These are phyloP conservation scores for Vickermania spadyakhi DNA, from an alignment of 208 protist species.

Conservation along the genomic window DNA sequence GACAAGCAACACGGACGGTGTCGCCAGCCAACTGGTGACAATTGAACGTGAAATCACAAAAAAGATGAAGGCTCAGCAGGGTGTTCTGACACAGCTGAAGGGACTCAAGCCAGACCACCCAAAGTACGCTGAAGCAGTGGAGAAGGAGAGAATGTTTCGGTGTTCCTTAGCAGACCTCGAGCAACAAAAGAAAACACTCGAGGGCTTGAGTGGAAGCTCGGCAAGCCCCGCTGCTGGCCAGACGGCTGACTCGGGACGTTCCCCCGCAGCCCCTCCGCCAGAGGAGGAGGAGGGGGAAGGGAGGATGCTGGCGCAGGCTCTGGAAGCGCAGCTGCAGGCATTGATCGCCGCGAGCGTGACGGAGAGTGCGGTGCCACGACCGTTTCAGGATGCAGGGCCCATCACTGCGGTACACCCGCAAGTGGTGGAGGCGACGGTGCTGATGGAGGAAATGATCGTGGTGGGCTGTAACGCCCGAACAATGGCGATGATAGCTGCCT, in stretches of 20 bases:
- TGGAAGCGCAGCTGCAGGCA: neutral
- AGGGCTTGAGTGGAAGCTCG: too few relatives aligned
- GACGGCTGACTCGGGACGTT: too few relatives aligned
- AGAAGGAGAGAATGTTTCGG: slow-evolving; percentile 13
- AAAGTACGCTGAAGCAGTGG: slow-evolving; percentile 16
- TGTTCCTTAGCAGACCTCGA: slow-evolving; percentile 9
- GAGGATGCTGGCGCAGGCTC: neutral
- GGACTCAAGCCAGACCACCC: slow-evolving; percentile 13
- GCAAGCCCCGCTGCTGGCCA: too few relatives aligned
- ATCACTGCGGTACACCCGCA: slow-evolving; percentile 46
- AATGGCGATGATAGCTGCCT: slow-evolving; percentile 51
- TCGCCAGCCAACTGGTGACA: slow-evolving; percentile 21
- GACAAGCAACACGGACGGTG: too few relatives aligned
- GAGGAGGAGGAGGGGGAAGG: neutral
- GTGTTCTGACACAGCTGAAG: slow-evolving; percentile 43
- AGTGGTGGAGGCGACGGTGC: slow-evolving; percentile 50
- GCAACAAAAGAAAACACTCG: too few relatives aligned
- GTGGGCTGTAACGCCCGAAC: slow-evolving; percentile 71
- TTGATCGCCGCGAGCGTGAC: neutral
- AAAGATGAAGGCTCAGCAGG: slow-evolving; percentile 38
- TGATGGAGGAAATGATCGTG: slow-evolving; percentile 70
- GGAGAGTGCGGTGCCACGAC: neutral
- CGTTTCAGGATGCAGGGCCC: neutral
- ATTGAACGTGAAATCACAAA: slow-evolving; percentile 53
- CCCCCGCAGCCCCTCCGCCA: slow-evolving; percentile 7